These are phyloP conservation scores for Juglanconis sp. DNA, from an alignment of 2,329 filamentous ascomycete species.

Conservation along the genomic window DNA sequence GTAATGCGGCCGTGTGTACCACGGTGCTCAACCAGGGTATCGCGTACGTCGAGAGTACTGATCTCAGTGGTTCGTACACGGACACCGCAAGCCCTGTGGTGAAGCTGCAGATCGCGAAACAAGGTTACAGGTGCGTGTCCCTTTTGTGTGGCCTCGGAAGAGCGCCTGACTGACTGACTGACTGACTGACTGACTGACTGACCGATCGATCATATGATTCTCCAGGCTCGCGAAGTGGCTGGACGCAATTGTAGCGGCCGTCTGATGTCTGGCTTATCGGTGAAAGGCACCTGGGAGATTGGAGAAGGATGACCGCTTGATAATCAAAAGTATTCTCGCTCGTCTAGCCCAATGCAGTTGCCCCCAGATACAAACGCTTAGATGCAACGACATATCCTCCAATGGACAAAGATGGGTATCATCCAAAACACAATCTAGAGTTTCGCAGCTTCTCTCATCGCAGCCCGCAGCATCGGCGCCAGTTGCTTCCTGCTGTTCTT, in stretches of 20 bases:
- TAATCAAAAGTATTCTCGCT: not conserved
- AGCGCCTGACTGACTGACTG: no score
- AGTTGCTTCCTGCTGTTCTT: slow-evolving; percentile 67
- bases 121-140: slow-evolving; percentile 31
- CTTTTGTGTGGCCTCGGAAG: not conserved
- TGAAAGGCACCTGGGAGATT: not conserved
- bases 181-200: not conserved
- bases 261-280: not conserved
- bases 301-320: not conserved
- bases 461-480: slow-evolving; percentile 61
- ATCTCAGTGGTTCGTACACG: slow-evolving; percentile 39
- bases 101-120: slow-evolving; percentile 43
- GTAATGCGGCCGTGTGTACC: slow-evolving; percentile 41
- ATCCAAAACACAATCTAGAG: slow-evolving; percentile 3
- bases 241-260: slow-evolving; percentile 30
- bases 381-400: not conserved
- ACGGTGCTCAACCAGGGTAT: slow-evolving; percentile 38
- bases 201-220: not conserved
- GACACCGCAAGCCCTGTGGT: slow-evolving; percentile 36
- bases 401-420: slow-evolving; percentile 1
- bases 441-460: slow-evolving; percentile 36
- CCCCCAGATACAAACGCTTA: not conserved
- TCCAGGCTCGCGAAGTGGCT: slow-evolving; percentile 32
- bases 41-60: slow-evolving; percentile 35
- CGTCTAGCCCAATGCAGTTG: not conserved